Evolutionary conservation across 2,329 filamentous ascomycete genomes (phyloP).

Genomic region (Dothistroma septosporum): DNA sequence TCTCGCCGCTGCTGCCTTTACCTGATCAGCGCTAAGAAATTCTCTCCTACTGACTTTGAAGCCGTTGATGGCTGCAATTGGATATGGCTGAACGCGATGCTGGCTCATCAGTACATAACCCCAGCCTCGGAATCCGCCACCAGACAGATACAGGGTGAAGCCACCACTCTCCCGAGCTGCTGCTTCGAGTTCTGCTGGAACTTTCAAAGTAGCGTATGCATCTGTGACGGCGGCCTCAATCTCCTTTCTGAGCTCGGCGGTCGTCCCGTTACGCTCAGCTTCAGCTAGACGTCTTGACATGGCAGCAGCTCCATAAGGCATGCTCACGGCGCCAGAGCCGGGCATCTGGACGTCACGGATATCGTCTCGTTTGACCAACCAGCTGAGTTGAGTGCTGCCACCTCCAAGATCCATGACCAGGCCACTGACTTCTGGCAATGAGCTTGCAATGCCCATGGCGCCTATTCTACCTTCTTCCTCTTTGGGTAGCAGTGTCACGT

Average conservation of each 20-base stretch:
- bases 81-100: conserved; percentile 70
- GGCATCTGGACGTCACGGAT: conserved; percentile 51
- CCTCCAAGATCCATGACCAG: conserved; percentile 85
- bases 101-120: conserved; percentile 82
- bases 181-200: conserved; percentile 52
- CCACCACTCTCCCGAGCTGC: conserved; percentile 45
- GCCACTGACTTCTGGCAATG: conserved; percentile 65
- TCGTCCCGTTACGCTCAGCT: conserved; percentile 37
- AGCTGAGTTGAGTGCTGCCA: conserved; percentile 64
- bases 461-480: conserved; percentile 79
- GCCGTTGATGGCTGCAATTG: conserved; percentile 75
- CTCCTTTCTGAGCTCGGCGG: conserved; percentile 40
- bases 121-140: conserved; percentile 86
- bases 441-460: conserved; percentile 76
- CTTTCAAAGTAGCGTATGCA: conserved; percentile 42
- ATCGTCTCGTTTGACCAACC: conserved; percentile 51
- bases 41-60: conserved; percentile 61
- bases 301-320: conserved; percentile 68
- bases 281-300: conserved; percentile 54
- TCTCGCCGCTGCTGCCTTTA: conserved; percentile 40
- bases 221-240: conserved; percentile 51
- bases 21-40: conserved; percentile 55
- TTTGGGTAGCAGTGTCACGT: conserved; percentile 69
- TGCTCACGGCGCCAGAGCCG: conserved; percentile 56
- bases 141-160: conserved; percentile 76